A percentile compares a stretch with the other conserved stretches of the same genome.
These are phyloP conservation scores for Phytophthora crassamura DNA, from an alignment of 352 stramenopile species.

Conservation along the genomic window DNA sequence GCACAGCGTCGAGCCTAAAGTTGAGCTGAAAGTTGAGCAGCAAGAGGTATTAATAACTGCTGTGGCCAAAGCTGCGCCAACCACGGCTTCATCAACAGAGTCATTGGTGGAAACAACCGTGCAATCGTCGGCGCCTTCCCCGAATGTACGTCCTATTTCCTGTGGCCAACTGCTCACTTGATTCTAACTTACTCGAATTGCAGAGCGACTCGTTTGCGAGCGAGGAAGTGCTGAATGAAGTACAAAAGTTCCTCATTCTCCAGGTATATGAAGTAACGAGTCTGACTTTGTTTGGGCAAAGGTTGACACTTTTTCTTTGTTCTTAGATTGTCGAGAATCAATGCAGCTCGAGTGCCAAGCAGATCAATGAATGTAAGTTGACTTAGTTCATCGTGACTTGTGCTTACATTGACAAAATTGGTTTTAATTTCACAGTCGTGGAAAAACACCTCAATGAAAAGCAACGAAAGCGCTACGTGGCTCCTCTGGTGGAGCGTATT, in stretches of 20 bases:
- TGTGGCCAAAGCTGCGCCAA: background rate
- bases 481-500: constrained; percentile 49
- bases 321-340: constrained; percentile 61
- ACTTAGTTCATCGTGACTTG: background rate
- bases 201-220: constrained; percentile 40
- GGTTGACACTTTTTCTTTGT: background rate
- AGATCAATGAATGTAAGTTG: constrained; percentile 64
- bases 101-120: background rate
- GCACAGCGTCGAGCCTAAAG: background rate
- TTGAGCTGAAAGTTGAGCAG: constrained; percentile 5
- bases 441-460: constrained; percentile 44
- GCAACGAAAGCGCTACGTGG: constrained; percentile 46
- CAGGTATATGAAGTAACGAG: constrained; percentile 30
- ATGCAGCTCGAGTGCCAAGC: constrained; percentile 53
- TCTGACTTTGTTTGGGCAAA: background rate
- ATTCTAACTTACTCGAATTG: constrained; percentile 6
- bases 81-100: background rate
- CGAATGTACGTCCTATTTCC: background rate
- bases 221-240: constrained; percentile 31
- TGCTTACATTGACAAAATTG: background rate
- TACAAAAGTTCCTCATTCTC: constrained; percentile 44
- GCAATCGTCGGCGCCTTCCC: constrained; percentile 8
- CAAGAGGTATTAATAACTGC: background rate
- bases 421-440: constrained; percentile 35
- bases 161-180: background rate